Evolutionary conservation across 495 filamentous ascomycete species (phyloP), one percentile per base, ranked within the genome.

Genomic region (Xylaria longipes): DNA sequence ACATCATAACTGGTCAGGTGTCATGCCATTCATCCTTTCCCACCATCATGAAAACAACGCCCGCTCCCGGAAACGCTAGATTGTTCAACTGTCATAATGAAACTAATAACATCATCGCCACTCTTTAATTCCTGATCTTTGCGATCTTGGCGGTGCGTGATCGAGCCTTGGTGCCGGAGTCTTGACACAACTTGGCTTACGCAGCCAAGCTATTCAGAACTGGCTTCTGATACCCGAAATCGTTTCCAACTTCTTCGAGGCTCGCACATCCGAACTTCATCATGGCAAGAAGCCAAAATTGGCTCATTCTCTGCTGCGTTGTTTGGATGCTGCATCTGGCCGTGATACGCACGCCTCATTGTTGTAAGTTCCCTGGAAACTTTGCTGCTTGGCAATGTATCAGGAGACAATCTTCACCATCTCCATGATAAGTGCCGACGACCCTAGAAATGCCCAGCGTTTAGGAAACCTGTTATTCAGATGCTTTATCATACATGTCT

Each of bases 191-290:
- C 75, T 75, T 77, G 71, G 71, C 75, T 75, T 31, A 15, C 37
- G 58, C 57, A 77, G 75, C 75, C 75, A 77, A 77, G 73, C 68
- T 69, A 64, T 69, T 69, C 62, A 74, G 70, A 71, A 63, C 35
- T 12, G 37, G 9, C 56, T 43, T 76, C 71, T 77, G 76, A 77
- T 54, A 77, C 76, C 69, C 12, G 29, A 67, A 68, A 22, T 71
- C 61, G 69, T 39, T 67, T 54, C 54, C 68, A 37, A 65, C 65
- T 71, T 15, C 25, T 62, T 52, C 62, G 62, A 61, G 65, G 20
- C 65, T 50, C 31, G 20, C 29, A 39, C 25, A 45, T 35, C 63
- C 29, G 45, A 52, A 22, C 9, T 7, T 64, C 12, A 8, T 8
- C n/a, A 46, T 20, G 27, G 27, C 63, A 14, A 37, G n/a, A 39